Evolutionary conservation across 441 rosid genomes (phyloP).

Genomic region (Erysimum cheiri): DNA sequence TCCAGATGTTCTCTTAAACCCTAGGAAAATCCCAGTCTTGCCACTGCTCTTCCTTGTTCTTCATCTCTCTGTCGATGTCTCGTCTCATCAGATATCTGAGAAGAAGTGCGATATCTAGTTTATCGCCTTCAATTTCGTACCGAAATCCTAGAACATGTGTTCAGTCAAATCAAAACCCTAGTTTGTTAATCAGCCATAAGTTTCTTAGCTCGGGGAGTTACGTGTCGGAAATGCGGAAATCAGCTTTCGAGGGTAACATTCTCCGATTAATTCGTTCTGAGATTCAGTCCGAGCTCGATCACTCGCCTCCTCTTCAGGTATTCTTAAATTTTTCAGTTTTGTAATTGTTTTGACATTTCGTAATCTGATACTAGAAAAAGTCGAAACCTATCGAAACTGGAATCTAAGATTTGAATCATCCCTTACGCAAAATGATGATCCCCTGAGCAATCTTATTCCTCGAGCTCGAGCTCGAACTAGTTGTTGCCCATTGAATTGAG

Average conservation of each 20-base stretch:
- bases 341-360: not conserved
- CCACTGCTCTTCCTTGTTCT: conserved; percentile 10
- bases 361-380: not conserved
- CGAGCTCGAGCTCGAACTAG: not conserved
- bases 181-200: conserved; percentile 5
- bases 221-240: conserved; percentile 60
- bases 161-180: conserved; percentile 9
- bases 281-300: conserved; percentile 64
- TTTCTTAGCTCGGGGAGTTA: conserved; percentile 49
- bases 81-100: conserved; percentile 46
- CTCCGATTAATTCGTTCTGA: conserved; percentile 59
- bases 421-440: not conserved
- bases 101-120: conserved; percentile 33
- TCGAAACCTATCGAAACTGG: conserved; percentile 10
- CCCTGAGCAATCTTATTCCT: no score
- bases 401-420: not conserved
- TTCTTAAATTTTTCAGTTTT: no score
- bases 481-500: conserved; percentile 1
- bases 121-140: conserved; percentile 30
- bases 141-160: conserved; percentile 8
- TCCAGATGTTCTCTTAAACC: conserved; percentile 41
- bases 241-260: conserved; percentile 64
- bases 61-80: conserved; percentile 46
- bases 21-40: conserved; percentile 26
- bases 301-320: conserved; percentile 56